Conservation (phyloP, 768 basidiomycete species). For the Phaeotremella skinneri region DNA sequence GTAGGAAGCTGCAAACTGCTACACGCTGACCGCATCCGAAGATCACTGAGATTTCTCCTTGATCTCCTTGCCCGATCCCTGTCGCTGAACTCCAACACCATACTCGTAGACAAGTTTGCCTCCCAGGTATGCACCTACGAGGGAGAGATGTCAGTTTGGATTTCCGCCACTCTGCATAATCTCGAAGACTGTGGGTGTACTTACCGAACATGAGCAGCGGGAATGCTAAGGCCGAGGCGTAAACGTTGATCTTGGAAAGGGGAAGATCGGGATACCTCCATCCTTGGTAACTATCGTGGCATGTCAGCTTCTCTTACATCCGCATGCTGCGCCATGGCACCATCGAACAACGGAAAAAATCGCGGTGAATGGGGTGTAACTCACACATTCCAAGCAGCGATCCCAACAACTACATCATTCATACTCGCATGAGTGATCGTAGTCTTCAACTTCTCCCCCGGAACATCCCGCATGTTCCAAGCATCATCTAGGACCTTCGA, state of each 20-base stretch:
- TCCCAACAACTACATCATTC: slow-evolving; percentile 35
- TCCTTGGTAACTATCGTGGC: slow-evolving; percentile 35
- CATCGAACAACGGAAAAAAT: background rate
- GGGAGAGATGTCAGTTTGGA: background rate
- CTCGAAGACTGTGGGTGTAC: slow-evolving; percentile 1
- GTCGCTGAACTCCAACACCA: slow-evolving; percentile 48
- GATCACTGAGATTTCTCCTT: slow-evolving; percentile 29
- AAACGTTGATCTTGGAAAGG: slow-evolving; percentile 29
- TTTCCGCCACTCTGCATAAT: background rate
- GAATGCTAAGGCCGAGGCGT: slow-evolving; percentile 35
- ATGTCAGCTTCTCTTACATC: background rate
- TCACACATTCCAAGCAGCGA: slow-evolving; percentile 33
- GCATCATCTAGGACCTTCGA: slow-evolving; percentile 30
- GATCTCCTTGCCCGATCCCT: slow-evolving; percentile 43
- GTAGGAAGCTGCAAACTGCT: no score
- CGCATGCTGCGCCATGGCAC: background rate
- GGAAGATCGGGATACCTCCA: slow-evolving; percentile 24
- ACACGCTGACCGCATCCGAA: background rate
- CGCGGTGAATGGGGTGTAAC: slow-evolving; percentile 12
- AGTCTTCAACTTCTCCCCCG: slow-evolving; percentile 43
- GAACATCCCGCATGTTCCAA: slow-evolving; percentile 32
- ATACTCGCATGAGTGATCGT: slow-evolving; percentile 45
- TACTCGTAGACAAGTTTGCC: slow-evolving; percentile 49
- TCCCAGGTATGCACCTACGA: slow-evolving; percentile 41
- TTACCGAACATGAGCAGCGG: slow-evolving; percentile 41